Base-by-base conservation (phyloP, 2,329 filamentous ascomycete genomes). In the Xylariaceae sp. region DNA sequence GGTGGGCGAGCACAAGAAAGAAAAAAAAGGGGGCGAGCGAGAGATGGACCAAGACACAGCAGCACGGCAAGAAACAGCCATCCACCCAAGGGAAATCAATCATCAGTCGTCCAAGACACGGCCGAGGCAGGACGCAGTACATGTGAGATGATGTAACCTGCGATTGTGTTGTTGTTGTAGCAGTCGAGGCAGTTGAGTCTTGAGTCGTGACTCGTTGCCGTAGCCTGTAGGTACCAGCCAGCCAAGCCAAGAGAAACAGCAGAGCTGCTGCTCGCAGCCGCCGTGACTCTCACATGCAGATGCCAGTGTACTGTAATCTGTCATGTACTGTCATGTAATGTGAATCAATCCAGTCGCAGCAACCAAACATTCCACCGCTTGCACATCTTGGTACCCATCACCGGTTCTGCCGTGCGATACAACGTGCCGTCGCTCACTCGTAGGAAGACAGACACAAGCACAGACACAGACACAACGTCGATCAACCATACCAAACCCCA, bases 271-370 rank as follows among this genome's bases (percentile, higher is more conserved):
- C 54, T 55, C 42, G 42, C 51, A 50, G 54, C 51, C 35, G 54
- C 47, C 35, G 52, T 23, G 52, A 30, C 18, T 53, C 51, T 55
- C 37, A 42, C 57, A 53, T 54, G 47, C 50, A 15, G 48, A 53
- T 35, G 55, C 34, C 15, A 37, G 44, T 39, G 34, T 30, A 23
- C 42, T 45, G 42, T 15, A 45, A 45, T 45, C 42, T 45, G 42
- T 13, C n/a, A n/a, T 13, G 13, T 42, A 42, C 37, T 42, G 37
- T 42, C 13, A 45, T 45, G 30, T 13, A 30, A 51, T 35, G 49
- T 30, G 47, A 51, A 35, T 51, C 34, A 52, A 9, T 30, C 30
- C 10, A 37, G 30, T 30, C 34, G 37, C 34, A 48, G n/a, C 45
- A 48, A 18, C 47, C 47, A 18, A 23, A 10, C 15, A 18, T 18